Evolutionary conservation across 2,329 filamentous ascomycete genomes (phyloP), one percentile per base, ranked within the genome.

Genomic region (Stemphylium vesicarium): DNA sequence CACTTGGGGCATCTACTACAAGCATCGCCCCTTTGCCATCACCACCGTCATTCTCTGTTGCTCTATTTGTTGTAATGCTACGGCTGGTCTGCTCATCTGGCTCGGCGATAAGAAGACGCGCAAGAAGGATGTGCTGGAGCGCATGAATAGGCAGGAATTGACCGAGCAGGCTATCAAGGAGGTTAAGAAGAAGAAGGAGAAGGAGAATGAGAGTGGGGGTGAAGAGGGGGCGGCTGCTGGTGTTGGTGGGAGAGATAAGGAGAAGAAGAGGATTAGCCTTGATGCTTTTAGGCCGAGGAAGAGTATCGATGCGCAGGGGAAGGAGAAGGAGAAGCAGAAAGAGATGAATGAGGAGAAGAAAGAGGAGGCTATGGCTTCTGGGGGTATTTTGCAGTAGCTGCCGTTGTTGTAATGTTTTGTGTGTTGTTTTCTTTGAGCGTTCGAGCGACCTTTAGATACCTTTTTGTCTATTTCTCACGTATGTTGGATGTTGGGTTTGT

Each of bases 81-180:
- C 84, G 0, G 91, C 88, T 0, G 91, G 91, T 3, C 76, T 96
- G 1, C 71, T 94, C 22, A 96, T 96, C 70, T 86, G 82, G 61
- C 81, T 92, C 13, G 91, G 91, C 1, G 91, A 94, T 69, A 84
- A 87, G 16, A 85, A 83, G 59, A 92, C 91, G 2, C 81, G 91
- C 45, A 96, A 96, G 82, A 94, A 92, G 83, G 91, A 96, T 37
- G 90, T 96, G 0, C 80, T 92, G 18, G 88, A 93, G 68, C 83
- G 88, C 39, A 85, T 95, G 76, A 85, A 90, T 66, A 80, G 90
- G 26, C 91, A 95, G 70, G 86, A 91, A 60, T 75, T 96, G 51
- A 96, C 91, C 0, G 77, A 82, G 41, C 80, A 86, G 63, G 86
- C 86, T 1, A 87, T 88, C 61, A 80, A 81, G 60, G 82, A 83